These are phyloP conservation scores for Mixia osmundae DNA, from an alignment of 1,284 basidiomycete genomes.

Conservation along the genomic window DNA sequence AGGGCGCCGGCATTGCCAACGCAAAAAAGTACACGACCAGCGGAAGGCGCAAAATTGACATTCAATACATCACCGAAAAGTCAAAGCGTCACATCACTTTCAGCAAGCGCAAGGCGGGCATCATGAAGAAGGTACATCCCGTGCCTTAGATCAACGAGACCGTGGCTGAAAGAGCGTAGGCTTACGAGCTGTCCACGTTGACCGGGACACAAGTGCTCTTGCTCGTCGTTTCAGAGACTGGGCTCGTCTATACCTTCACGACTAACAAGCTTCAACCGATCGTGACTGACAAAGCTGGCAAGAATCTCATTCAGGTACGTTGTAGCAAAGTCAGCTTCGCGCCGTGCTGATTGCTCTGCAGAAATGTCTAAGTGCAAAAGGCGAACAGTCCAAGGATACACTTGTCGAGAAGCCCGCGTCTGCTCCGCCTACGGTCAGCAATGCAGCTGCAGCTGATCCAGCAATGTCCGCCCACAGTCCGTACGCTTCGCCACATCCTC, in stretches of 20 bases:
- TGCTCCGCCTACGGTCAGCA: not conserved
- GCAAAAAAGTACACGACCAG: too few relatives aligned
- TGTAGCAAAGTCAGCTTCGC: slow-evolving; percentile 2
- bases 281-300: slow-evolving; percentile 9
- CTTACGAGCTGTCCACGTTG: slow-evolving; percentile 89
- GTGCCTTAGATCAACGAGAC: not conserved
- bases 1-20: too few relatives aligned
- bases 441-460: not conserved
- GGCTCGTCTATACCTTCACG: slow-evolving; percentile 37
- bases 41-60: slow-evolving; percentile 92
- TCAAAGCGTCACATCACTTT: slow-evolving; percentile 81
- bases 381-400: not conserved
- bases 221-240: slow-evolving; percentile 92
- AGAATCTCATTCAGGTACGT: slow-evolving; percentile 10
- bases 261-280: slow-evolving; percentile 10
- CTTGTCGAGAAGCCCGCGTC: not conserved
- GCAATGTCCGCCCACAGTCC: not conserved
- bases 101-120: slow-evolving; percentile 97
- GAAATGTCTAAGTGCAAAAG: not conserved
- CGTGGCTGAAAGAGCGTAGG: slow-evolving; percentile 29
- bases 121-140: slow-evolving; percentile 82
- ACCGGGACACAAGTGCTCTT: slow-evolving; percentile 93
- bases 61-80: slow-evolving; percentile 57
- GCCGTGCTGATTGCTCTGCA: not conserved
- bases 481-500: too few relatives aligned